Percentiles rank a stretch among this genome's conserved stretches.
Conservation (phyloP, 139 green algal genomes). For the Ettlia oleoabundans region DNA sequence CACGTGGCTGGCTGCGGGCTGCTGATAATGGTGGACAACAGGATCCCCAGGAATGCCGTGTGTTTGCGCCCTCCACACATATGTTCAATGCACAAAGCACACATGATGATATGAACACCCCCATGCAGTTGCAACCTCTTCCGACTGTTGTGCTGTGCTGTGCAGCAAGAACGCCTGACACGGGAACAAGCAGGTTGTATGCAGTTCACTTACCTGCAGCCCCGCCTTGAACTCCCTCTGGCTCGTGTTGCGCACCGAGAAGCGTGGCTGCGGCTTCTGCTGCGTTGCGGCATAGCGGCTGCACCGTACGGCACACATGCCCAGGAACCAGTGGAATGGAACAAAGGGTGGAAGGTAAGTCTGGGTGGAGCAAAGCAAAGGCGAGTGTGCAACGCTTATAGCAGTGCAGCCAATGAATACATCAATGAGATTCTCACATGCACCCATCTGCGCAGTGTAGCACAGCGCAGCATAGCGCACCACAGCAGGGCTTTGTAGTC, state of each 20-base stretch:
- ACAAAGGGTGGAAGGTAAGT: no score
- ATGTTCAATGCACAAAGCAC: no score
- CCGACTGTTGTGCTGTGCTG: not conserved
- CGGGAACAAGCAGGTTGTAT: no score
- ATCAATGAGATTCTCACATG: not conserved
- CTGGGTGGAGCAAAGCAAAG: not conserved
- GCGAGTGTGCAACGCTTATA: not conserved
- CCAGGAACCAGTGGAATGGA: no score
- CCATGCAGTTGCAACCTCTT: no score
- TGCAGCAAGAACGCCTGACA: not conserved
- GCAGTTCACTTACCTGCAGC: not conserved
- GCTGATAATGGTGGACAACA: no score
- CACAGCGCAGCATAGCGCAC: not conserved
- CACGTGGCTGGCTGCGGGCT: no score
- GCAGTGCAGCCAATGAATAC: not conserved
- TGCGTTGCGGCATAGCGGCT: not conserved
- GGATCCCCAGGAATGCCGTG: no score
- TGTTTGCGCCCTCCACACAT: no score
- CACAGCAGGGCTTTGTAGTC: conserved; percentile 31
- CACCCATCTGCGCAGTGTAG: not conserved
- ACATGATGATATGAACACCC: no score
- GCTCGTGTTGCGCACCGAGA: not conserved
- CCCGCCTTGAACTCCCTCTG: conserved; percentile 10
- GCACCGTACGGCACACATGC: no score
- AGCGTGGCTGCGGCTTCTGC: conserved; percentile 11